phyloP scores from a whole-genome alignment of 2,329 filamentous ascomycete species.

The Cordyceps javanica region DNA sequence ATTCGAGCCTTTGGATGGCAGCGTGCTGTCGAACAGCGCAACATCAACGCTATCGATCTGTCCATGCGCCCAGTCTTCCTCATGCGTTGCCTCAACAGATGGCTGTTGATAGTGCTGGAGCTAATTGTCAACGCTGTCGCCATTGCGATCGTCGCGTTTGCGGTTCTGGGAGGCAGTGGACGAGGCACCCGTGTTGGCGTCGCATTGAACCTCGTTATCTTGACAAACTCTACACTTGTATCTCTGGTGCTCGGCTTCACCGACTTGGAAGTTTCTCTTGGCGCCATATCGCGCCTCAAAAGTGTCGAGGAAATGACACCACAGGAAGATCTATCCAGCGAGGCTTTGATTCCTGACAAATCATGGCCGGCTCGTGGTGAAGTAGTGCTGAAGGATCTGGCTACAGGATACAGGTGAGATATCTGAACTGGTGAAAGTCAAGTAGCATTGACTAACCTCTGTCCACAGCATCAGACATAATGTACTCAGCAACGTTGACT shows the following conservation, averaged over 20 bases:
- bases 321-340: constrained; percentile 13
- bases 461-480: neutral
- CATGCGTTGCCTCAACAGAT: constrained; percentile 41
- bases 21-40: constrained; percentile 31
- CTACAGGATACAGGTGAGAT: constrained; percentile 17
- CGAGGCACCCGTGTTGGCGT: constrained; percentile 19
- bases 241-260: constrained; percentile 19
- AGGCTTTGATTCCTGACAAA: constrained; percentile 5
- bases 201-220: constrained; percentile 21
- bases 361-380: constrained; percentile 18
- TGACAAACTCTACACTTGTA: constrained; percentile 19
- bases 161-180: constrained; percentile 18
- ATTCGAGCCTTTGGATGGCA: constrained; percentile 25
- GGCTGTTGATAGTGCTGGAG: constrained; percentile 41
- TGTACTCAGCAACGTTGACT: constrained; percentile 15
- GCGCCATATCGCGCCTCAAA: constrained; percentile 19
- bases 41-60: constrained; percentile 35
- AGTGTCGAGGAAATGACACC: constrained; percentile 16
- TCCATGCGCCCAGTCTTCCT: constrained; percentile 26
- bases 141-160: constrained; percentile 24
- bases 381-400: constrained; percentile 14
- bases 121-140: constrained; percentile 33
- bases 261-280: constrained; percentile 19
- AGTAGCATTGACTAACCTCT: neutral
- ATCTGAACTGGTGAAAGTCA: too few species aligned